A percentile compares a stretch with the other conserved stretches of the same genome.
Evolutionary conservation across 768 basidiomycete genomes (phyloP).

Genomic region (Vishniacozyma victoriae): DNA sequence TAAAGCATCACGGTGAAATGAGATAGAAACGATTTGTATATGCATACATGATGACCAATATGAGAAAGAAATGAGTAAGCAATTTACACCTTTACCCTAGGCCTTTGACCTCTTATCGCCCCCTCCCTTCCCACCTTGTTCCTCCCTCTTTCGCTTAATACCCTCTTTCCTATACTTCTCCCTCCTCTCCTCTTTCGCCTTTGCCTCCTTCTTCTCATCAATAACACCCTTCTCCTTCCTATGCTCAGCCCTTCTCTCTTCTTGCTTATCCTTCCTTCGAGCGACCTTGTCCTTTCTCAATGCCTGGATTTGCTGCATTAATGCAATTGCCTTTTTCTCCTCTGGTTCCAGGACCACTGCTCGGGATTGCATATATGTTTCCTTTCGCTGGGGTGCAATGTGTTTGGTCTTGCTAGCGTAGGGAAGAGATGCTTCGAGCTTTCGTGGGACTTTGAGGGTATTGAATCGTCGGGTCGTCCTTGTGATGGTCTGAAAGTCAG

Average conservation of each 20-base stretch:
- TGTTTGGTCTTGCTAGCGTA: constrained; percentile 88
- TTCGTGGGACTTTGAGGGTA: constrained; percentile 76
- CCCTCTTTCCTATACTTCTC: constrained; percentile 40
- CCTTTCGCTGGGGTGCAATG: constrained; percentile 63
- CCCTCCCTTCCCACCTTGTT: constrained; percentile 25
- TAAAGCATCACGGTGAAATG: too few relatives aligned
- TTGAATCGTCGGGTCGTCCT: constrained; percentile 82
- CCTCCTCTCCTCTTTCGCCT: constrained; percentile 44
- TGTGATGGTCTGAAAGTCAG: constrained; percentile 54
- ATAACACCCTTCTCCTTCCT: constrained; percentile 67
- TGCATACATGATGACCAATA: too few relatives aligned
- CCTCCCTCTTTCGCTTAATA: constrained; percentile 40
- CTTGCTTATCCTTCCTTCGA: constrained; percentile 77
- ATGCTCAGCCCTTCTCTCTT: constrained; percentile 63
- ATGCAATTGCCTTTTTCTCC: constrained; percentile 82
- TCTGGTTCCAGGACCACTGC: constrained; percentile 93
- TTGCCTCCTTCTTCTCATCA: constrained; percentile 39
- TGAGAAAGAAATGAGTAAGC: too few relatives aligned
- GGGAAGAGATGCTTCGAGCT: constrained; percentile 82
- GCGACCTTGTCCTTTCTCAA: constrained; percentile 80
- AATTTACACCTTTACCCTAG: too few relatives aligned
- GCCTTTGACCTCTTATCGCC: constrained; percentile 35
- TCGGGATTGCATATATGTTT: constrained; percentile 89
- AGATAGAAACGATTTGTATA: too few relatives aligned
- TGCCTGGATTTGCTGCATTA: constrained; percentile 89